Base-by-base conservation (phyloP, 2,329 filamentous ascomycete genomes). In the Mariannaea sp. region DNA sequence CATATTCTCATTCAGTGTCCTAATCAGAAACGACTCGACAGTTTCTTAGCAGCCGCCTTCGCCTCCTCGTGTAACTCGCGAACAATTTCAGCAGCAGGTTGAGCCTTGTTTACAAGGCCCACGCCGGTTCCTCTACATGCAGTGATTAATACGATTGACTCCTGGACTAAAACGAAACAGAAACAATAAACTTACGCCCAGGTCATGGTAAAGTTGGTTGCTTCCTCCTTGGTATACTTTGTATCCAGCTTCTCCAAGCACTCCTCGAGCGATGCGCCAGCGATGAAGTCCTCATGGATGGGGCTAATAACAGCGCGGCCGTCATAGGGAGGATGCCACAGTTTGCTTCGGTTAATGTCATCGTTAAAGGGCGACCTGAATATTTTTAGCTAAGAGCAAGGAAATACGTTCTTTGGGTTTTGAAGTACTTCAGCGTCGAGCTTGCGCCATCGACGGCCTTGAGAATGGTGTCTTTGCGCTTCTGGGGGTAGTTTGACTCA, bases 301-400 rank as follows among this genome's bases (percentile, higher is more conserved):
- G 71, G 65, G 1, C 68, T 67, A 8, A 73, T 61, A 41, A 79
- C 68, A 17, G 72, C 73, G n/a, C 77, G 69, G 0, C 77, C 77
- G 30, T 79, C 77, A 53, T 77, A 79, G 1, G 72, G 62, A 4
- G 61, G 58, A 2, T 74, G 73, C 77, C 77, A 79, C 16, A 77
- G 62, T 6, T 57, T 55, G 20, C 55, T 71, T 17, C 71, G 68
- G 46, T 66, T 70, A 53, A 79, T 65, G 22, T 71, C 64, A 50
- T 79, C 76, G 56, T 79, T 72, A 54, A 78, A 76, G 0, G 70
- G 65, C 1, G 75, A 73, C 32, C 70, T 72, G n/a, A 2, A 8
- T 33, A 24, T 29, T 19, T 10, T 47, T 12, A 51, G 39, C 9
- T 13, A 19, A 20, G 16, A 27, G 10, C 1, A 20, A 14, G 7